These are phyloP conservation scores for Phaffia australis DNA, from an alignment of 768 basidiomycete species.

Conservation along the genomic window DNA sequence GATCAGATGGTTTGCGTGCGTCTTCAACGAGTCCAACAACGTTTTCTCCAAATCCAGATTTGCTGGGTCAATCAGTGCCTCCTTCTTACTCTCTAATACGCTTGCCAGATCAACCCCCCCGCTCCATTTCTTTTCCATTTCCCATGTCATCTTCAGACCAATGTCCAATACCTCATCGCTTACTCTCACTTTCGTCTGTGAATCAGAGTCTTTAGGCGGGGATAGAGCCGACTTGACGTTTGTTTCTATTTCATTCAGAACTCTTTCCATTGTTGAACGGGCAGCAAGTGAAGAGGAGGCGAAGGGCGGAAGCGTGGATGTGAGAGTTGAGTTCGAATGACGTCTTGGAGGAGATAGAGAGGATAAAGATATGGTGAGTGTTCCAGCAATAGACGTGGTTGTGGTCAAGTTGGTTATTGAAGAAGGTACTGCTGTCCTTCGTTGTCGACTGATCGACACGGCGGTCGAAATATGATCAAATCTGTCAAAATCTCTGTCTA, in stretches of 20 bases:
- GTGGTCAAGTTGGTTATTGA: constrained; percentile 1
- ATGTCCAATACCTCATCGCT: constrained; percentile 61
- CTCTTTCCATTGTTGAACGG: constrained; percentile 9
- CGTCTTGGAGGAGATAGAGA: background rate
- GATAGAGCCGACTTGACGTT: constrained; percentile 24
- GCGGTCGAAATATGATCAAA: too few relatives aligned
- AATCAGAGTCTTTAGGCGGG: constrained; percentile 42
- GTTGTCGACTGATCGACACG: background rate
- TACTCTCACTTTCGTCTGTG: constrained; percentile 27
- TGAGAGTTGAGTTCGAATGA: background rate
- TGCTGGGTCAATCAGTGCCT: constrained; percentile 40
- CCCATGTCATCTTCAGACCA: constrained; percentile 64
- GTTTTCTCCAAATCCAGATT: constrained; percentile 22
- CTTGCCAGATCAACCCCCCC: constrained; percentile 50
- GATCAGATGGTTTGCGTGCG: constrained; percentile 19
- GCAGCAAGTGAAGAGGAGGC: background rate
- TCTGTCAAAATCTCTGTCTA: too few relatives aligned
- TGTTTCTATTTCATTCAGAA: constrained; percentile 26
- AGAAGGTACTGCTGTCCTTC: background rate
- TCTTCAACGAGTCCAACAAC: constrained; percentile 3
- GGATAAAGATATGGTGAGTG: constrained; percentile 59
- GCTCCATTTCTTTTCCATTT: constrained; percentile 56
- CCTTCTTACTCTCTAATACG: constrained; percentile 41
- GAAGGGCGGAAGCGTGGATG: constrained; percentile 11
- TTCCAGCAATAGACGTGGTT: constrained; percentile 49